phyloP scores from a whole-genome alignment of 306 rosid genomes.

The Vicia villosa region DNA sequence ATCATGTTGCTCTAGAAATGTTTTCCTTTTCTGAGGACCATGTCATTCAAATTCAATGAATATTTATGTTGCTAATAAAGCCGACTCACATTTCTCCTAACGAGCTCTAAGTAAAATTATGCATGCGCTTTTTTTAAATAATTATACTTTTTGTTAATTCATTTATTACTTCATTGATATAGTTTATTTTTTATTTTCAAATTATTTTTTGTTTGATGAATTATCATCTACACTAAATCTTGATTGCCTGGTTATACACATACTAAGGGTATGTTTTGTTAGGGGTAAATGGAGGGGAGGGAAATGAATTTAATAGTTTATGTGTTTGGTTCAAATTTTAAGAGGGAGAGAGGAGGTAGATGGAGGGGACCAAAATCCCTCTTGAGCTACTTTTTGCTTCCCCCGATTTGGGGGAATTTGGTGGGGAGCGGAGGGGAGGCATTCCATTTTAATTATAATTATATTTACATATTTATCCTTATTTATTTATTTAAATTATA shows the following conservation, averaged over 20 bases:
- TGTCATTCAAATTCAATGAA: not conserved
- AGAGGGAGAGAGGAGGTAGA: too few relatives aligned
- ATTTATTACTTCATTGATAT: not conserved
- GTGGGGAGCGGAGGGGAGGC: too few relatives aligned
- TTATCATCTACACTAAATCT: not conserved
- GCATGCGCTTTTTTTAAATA: not conserved
- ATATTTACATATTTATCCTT: too few relatives aligned
- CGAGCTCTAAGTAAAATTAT: not conserved
- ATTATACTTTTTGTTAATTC: not conserved
- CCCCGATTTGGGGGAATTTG: too few relatives aligned
- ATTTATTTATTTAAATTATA: too few relatives aligned
- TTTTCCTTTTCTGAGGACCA: not conserved
- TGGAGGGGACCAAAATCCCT: too few relatives aligned
- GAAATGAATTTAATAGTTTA: too few relatives aligned
- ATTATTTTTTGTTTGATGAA: not conserved
- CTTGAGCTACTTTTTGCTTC: too few relatives aligned
- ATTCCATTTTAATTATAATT: too few relatives aligned
- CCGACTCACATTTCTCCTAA: constrained; percentile 1
- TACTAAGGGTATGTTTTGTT: not conserved
- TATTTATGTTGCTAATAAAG: not conserved
- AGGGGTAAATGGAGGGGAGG: too few relatives aligned
- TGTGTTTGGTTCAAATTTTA: too few relatives aligned
- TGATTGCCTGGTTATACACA: not conserved
- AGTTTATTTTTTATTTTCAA: not conserved
- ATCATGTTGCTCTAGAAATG: not conserved